phyloP scores from a whole-genome alignment of 176 grass and related monocot genomes.

The Pontederia paniculata region DNA sequence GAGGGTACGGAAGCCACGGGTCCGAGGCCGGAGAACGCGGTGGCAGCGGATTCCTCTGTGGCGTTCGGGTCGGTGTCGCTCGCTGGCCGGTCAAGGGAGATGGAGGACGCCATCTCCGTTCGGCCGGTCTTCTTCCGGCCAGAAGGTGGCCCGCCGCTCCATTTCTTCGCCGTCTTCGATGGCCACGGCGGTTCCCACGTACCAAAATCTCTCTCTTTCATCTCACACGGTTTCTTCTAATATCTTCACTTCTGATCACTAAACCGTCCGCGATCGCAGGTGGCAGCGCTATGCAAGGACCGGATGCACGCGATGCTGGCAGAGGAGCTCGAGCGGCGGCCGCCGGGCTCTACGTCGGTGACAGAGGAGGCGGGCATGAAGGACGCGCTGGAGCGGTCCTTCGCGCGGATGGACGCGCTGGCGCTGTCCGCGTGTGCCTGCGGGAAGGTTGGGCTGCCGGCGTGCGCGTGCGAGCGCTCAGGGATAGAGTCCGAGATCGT shows the following conservation, averaged over 20 bases:
- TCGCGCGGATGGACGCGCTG: conserved; percentile 58
- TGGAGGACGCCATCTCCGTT: conserved; percentile 67
- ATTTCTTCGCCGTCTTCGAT: conserved; percentile 92
- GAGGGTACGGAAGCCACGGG: not conserved
- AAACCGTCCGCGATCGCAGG: conserved; percentile 23
- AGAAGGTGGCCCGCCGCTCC: conserved; percentile 33
- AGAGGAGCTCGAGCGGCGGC: conserved; percentile 31
- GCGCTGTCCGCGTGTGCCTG: conserved; percentile 54
- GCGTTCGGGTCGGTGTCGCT: conserved; percentile 53
- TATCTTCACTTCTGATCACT: not conserved
- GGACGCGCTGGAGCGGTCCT: conserved; percentile 26
- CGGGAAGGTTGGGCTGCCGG: conserved; percentile 25
- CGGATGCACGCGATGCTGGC: conserved; percentile 59
- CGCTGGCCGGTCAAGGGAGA: conserved; percentile 45
- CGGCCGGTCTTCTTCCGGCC: conserved; percentile 30
- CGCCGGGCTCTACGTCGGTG: no score
- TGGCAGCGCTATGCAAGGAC: conserved; percentile 49
- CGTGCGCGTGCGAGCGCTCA: conserved; percentile 40
- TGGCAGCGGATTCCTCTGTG: conserved; percentile 10
- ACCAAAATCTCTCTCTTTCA: not conserved
- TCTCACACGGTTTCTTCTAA: not conserved
- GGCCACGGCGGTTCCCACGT: conserved; percentile 73
- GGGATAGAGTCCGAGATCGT: conserved; percentile 34
- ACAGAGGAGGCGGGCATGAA: conserved; percentile 32
- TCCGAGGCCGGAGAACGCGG: not conserved